Base-by-base conservation (phyloP, 345 rosid genomes). In the Citrus australasica region DNA sequence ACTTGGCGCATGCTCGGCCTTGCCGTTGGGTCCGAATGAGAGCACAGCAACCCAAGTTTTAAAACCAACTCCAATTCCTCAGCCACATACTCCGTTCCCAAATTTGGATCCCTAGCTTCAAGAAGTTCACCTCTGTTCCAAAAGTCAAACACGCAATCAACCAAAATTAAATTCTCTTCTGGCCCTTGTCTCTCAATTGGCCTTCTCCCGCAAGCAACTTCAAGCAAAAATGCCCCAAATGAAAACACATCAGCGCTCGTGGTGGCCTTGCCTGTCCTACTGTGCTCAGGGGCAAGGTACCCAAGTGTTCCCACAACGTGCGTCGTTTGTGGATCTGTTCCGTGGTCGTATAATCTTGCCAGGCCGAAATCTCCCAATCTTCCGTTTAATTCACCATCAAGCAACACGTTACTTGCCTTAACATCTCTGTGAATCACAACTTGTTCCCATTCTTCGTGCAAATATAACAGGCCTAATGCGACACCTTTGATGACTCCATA, bases 391-490 rank as follows among this genome's bases (percentile, higher is more conserved):
- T 91, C 91, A 11, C 78, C 88, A 51, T 91, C 95, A 51, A 91
- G 65, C 59, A 91, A 28, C 27, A 91, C 90, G 27, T 91, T 89
- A 37, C 93, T 89, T 0, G 93, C 95, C 71, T 91, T 91, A 1
- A 89, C 85, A 68, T 89, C 95, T 42, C 93, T 87, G 48, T 91
- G 95, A 74, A 91, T 75, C 63, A 91, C 92, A 27, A 88, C 89
- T 64, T 90, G 91, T 30, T 90, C 92, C 91, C 93, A 92, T 76
- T 83, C 95, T 74, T 92, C 87, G 17, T 92, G 95, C 0, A 90
- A 83, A 38, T 91, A 90, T n/a, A 77, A 71, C 74, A 91, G 78
- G 7, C 86, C 93, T 0, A 88, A 79, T 5, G 93, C 93, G 9
- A 90, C 91, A 1, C 89, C 95, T 82, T 86, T 85, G 42, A 90